Percentiles rank a stretch among this genome's conserved stretches.
These are phyloP conservation scores for Neofusicoccum ribis DNA, from an alignment of 2,329 filamentous ascomycete genomes.

Conservation along the genomic window DNA sequence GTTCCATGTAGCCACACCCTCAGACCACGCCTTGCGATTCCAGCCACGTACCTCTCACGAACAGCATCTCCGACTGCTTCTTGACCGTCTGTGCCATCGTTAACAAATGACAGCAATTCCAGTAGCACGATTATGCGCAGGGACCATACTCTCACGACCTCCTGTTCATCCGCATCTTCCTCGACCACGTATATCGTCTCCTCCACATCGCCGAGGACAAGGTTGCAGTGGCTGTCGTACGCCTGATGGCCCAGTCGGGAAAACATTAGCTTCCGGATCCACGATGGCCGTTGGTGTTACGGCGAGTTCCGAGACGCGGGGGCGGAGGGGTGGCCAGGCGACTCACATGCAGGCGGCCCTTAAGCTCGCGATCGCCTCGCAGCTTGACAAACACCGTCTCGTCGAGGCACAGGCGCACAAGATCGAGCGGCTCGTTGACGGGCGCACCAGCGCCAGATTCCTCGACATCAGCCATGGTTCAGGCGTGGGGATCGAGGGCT, in stretches of 20 bases:
- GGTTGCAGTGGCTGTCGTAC: constrained; percentile 97
- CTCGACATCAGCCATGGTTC: constrained; percentile 77
- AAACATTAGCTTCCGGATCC: constrained; percentile 4
- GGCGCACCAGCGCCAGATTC: constrained; percentile 60
- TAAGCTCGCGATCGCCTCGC: constrained; percentile 90
- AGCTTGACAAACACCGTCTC: constrained; percentile 98
- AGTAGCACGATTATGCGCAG: not conserved
- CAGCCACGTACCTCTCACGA: constrained; percentile 75
- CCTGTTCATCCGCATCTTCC: constrained; percentile 78
- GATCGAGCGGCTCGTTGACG: constrained; percentile 89
- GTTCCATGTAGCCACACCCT: constrained; percentile 4
- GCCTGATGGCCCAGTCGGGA: constrained; percentile 59
- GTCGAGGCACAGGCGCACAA: constrained; percentile 90
- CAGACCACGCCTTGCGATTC: constrained; percentile 18
- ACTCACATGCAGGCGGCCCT: constrained; percentile 86
- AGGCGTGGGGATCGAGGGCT: not conserved
- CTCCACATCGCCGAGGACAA: constrained; percentile 93
- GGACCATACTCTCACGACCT: constrained; percentile 29
- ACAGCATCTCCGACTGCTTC: constrained; percentile 98
- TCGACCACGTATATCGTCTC: constrained; percentile 95
- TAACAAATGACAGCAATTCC: not conserved
- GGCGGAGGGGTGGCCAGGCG: not conserved
- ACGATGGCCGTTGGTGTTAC: not conserved
- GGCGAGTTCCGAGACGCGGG: not conserved
- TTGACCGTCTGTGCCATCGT: constrained; percentile 69